phyloP scores from a whole-genome alignment of 768 basidiomycete species.

The Rubroboletus satanas region DNA sequence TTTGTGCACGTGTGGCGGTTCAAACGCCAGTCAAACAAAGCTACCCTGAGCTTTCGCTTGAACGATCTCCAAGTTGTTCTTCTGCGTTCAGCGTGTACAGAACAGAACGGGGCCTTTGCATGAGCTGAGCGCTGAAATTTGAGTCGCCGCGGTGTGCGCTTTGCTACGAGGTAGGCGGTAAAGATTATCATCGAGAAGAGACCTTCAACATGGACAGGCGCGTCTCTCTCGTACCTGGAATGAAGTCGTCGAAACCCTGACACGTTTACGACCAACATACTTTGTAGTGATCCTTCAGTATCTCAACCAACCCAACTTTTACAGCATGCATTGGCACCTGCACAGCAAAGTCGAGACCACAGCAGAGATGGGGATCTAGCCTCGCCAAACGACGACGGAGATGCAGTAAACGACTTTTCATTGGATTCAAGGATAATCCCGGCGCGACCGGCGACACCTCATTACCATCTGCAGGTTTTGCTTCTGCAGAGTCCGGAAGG shows the following conservation, averaged over 20 bases:
- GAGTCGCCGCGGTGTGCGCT: not conserved
- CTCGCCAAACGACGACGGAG: constrained; percentile 18
- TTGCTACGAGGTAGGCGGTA: not conserved
- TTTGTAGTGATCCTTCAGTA: constrained; percentile 40
- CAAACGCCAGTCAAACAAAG: not conserved
- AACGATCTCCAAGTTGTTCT: not conserved
- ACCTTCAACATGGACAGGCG: constrained; percentile 39
- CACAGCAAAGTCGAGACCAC: constrained; percentile 16
- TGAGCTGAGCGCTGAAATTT: constrained; percentile 5
- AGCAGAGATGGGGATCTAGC: constrained; percentile 4
- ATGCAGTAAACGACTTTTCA: constrained; percentile 36
- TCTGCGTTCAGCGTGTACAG: not conserved
- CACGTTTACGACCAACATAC: not conserved
- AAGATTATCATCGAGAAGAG: not conserved
- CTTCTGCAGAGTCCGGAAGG: constrained; percentile 3
- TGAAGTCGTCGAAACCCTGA: constrained; percentile 10
- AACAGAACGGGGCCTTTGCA: not conserved
- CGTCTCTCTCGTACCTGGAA: constrained; percentile 22
- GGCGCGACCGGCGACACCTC: constrained; percentile 35
- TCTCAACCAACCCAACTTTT: constrained; percentile 58
- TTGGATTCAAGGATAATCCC: constrained; percentile 40
- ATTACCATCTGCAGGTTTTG: constrained; percentile 44
- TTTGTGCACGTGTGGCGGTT: constrained; percentile 17
- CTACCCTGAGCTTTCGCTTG: not conserved
- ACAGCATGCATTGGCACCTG: constrained; percentile 39